A percentile compares a stretch with the other conserved stretches of the same genome.
phyloP scores from a whole-genome alignment of 129 eudicot species.

The Helichrysum umbraculigerum region DNA sequence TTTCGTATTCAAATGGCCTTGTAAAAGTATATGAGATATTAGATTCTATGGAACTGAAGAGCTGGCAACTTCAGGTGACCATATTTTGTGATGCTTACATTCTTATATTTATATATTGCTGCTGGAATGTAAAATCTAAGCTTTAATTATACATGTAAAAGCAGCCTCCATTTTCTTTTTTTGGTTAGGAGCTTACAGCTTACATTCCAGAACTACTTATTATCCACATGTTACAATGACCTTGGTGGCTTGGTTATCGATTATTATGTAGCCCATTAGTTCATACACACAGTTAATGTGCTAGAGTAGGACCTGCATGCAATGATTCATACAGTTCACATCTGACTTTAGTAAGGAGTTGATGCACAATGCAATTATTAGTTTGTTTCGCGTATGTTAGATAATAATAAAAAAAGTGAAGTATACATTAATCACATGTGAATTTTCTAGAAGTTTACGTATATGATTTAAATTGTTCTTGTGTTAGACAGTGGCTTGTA shows the following conservation, averaged over 20 bases:
- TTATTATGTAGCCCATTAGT: not conserved
- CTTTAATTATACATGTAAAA: not conserved
- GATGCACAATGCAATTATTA: not conserved
- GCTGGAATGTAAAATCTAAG: not conserved
- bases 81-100: conserved; percentile 9
- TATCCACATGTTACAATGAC: not conserved
- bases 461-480: no score
- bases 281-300: not conserved
- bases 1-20: conserved; percentile 80
- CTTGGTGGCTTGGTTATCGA: not conserved
- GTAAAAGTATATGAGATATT: conserved; percentile 80
- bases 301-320: not conserved
- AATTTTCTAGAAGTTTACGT: no score
- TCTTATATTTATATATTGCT: not conserved
- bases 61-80: conserved; percentile 96
- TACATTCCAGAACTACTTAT: not conserved
- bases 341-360: not conserved
- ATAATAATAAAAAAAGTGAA: no score
- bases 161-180: not conserved
- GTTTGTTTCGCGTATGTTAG: no score
- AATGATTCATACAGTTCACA: not conserved
- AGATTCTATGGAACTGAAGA: conserved; percentile 69
- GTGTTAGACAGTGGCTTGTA: no score
- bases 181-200: not conserved
- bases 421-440: no score